Conservation (phyloP, 148 eudicot genomes). For the Suaeda aralocaspica region DNA sequence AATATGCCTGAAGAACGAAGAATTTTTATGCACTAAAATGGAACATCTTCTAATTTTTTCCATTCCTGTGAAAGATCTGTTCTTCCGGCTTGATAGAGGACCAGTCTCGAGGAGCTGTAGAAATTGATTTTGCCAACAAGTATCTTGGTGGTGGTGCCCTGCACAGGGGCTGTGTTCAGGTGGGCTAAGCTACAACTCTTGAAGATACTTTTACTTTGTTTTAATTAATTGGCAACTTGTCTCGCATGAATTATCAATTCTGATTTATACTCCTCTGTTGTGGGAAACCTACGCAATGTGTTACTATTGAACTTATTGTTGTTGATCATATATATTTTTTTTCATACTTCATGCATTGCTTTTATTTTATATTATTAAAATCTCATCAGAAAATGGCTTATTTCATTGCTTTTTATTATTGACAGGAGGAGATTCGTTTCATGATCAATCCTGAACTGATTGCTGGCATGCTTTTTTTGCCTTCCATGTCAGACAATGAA, state of each 20-base stretch:
- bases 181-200: conserved; percentile 17
- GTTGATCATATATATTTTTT: too few relatives aligned
- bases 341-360: background rate
- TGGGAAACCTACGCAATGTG: background rate
- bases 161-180: conserved; percentile 86
- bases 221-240: background rate
- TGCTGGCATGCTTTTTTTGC: conserved; percentile 88
- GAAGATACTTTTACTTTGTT: background rate
- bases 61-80: conserved; percentile 43
- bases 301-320: background rate
- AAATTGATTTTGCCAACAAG: conserved; percentile 96
- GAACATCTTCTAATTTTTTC: background rate
- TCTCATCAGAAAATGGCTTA: conserved; percentile 5
- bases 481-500: conserved; percentile 94
- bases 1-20: conserved; percentile 12
- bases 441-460: conserved; percentile 97
- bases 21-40: background rate
- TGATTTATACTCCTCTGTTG: background rate
- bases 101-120: conserved; percentile 61
- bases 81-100: conserved; percentile 84
- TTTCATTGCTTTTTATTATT: conserved; percentile 13
- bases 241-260: background rate
- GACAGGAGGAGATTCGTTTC: conserved; percentile 95
- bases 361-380: background rate
- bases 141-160: conserved; percentile 95